Conservation (phyloP, 2,329 filamentous ascomycete species). For the Xylaria sp. region DNA sequence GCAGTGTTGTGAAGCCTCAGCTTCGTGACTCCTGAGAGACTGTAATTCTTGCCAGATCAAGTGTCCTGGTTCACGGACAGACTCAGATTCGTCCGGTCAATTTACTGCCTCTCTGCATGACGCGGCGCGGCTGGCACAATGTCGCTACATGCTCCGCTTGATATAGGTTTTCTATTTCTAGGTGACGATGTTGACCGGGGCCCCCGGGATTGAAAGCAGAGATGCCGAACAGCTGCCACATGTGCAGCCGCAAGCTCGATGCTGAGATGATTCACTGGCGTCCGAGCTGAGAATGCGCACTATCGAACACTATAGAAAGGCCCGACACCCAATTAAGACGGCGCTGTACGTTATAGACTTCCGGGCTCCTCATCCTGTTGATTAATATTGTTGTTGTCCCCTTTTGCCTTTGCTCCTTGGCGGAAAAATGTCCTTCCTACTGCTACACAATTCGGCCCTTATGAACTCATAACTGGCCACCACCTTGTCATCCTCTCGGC, state of each 20-base stretch:
- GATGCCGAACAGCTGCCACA: conserved; percentile 10
- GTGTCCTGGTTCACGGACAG: conserved; percentile 7
- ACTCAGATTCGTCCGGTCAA: conserved; percentile 6
- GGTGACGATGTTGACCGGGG: conserved; percentile 1
- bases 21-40: conserved; percentile 15
- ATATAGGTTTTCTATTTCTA: conserved; percentile 21
- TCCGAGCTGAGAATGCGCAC: conserved; percentile 6
- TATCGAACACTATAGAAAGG: not conserved
- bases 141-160: conserved; percentile 28
- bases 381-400: not conserved
- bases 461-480: not conserved
- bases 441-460: not conserved
- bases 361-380: not conserved
- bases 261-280: conserved; percentile 9
- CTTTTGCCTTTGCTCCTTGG: not conserved
- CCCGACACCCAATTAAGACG: not conserved
- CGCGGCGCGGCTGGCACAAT: conserved; percentile 27
- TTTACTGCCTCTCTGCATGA: conserved; percentile 12
- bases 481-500: conserved; percentile 3
- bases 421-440: not conserved
- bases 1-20: conserved; percentile 8
- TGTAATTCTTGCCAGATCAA: conserved; percentile 13
- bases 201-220: conserved; percentile 4
- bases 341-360: not conserved
- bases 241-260: not conserved